Conservation (phyloP, 1,284 basidiomycete genomes). For the Tranzscheliella williamsii region DNA sequence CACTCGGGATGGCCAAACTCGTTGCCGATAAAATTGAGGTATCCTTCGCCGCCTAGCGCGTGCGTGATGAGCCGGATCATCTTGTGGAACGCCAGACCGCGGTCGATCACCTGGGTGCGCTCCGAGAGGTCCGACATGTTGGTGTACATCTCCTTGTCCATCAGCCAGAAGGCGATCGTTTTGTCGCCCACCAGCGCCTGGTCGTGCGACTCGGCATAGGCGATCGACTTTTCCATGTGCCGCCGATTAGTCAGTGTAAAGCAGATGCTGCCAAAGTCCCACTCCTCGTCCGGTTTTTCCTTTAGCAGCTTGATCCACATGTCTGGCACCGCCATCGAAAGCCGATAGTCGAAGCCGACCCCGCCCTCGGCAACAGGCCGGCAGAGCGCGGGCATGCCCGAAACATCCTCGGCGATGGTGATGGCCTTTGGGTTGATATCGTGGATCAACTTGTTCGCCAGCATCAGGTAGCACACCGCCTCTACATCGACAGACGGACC, state of each 20-base stretch:
- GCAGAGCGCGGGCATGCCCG: slow-evolving; percentile 95
- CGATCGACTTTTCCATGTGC: slow-evolving; percentile 85
- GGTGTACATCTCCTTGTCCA: slow-evolving; percentile 93
- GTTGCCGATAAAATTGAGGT: slow-evolving; percentile 97
- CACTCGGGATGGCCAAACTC: slow-evolving; percentile 99
- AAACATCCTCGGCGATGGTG: slow-evolving; percentile 96
- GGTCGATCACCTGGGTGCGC: slow-evolving; percentile 82
- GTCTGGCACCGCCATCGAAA: slow-evolving; percentile 97
- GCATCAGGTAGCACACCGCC: slow-evolving; percentile 92
- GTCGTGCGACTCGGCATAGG: slow-evolving; percentile 95
- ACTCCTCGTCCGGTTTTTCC: slow-evolving; percentile 82
- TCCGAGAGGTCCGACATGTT: slow-evolving; percentile 86
- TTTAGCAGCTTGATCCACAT: slow-evolving; percentile 99
- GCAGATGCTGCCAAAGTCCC: slow-evolving; percentile 85
- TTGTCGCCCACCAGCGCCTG: slow-evolving; percentile 92
- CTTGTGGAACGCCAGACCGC: slow-evolving; percentile 91
- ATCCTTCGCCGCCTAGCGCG: slow-evolving; percentile 91
- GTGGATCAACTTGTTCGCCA: slow-evolving; percentile 90
- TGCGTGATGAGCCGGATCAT: slow-evolving; percentile 93
- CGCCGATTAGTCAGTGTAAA: slow-evolving; percentile 89
- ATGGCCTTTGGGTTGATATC: slow-evolving; percentile 76
- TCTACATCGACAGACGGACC: slow-evolving; percentile 82
- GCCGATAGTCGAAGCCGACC: slow-evolving; percentile 93
- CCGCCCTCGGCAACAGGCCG: slow-evolving; percentile 79
- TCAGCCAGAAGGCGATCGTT: slow-evolving; percentile 96